Evolutionary conservation across 768 basidiomycete genomes (phyloP), one percentile per base, ranked within the genome.

Genomic region (Hericium alpestre): DNA sequence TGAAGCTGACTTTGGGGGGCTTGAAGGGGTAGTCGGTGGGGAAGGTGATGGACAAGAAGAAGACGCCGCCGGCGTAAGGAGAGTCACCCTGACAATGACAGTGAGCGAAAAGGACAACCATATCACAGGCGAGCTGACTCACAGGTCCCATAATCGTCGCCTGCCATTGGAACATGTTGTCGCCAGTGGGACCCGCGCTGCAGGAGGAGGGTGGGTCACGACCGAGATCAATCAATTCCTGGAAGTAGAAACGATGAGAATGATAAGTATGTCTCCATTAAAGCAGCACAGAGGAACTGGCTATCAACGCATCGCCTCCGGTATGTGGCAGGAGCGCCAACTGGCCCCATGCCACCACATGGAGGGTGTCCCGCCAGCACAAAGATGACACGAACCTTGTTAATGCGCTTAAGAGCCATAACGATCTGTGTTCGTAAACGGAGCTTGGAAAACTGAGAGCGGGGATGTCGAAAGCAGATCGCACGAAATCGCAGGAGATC

Each of bases 121-220:
- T 32, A 18, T 46, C 43, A 43, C 18, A 8, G 43, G 43, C 16
- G 43, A 46, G 43, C 8, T 37, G n/a, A 78, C 93, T 72, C 68
- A 95, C 94, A 58, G 95, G 95, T 46, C 95, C 95, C 95, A 98
- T 98, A 72, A 98, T 98, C 64, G 95, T 97, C 59, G 95, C 95
- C 72, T 97, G 93, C 95, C 94, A 97, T 71, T 93, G 86, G 79
- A 97, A 99, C 85, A 98, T 86, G 75, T 97, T 94, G 70, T 98
- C 94, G 54, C 92, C 92, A 59, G 88, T 93, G 47, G 96, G 96
- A 54, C 96, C 96, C 65, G 96, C 96, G 66, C 92, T 94, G 86
- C 96, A 99, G 57, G 96, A 98, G 55, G 94, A 93, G 65, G 96
- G 96, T 72, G 96, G 96, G 79, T 99, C 96, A 69, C 94, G 93